Conservation (phyloP, 106 monocot genomes). For the Ottelia alismoides region DNA sequence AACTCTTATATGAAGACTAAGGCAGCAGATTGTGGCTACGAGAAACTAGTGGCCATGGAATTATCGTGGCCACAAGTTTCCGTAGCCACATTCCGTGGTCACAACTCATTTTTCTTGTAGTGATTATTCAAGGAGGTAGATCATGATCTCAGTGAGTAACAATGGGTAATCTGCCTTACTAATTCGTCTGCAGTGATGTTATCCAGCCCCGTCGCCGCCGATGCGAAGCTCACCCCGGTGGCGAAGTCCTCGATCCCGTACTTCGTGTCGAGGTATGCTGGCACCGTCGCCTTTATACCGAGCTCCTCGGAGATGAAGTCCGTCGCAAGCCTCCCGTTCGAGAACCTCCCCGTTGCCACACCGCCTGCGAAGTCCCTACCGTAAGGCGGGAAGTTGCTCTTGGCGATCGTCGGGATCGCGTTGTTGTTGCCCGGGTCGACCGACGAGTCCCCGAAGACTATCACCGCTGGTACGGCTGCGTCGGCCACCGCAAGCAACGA, state of each 20-base stretch:
- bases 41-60: too few relatives aligned
- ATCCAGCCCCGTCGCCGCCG: constrained; percentile 9
- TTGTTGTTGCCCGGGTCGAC: constrained; percentile 15
- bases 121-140: too few relatives aligned
- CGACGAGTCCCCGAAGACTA: constrained; percentile 15
- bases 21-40: too few relatives aligned
- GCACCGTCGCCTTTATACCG: constrained; percentile 1
- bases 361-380: constrained; percentile 15
- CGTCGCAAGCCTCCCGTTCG: constrained; percentile 9
- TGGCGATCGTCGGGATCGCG: too few relatives aligned
- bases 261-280: constrained; percentile 7
- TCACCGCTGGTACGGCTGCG: constrained; percentile 1
- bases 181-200: constrained; percentile 5
- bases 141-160: too few relatives aligned
- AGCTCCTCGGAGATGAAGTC: constrained; percentile 8
- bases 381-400: too few relatives aligned
- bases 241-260: constrained; percentile 8
- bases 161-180: too few relatives aligned
- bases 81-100: too few relatives aligned
- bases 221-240: constrained; percentile 10
- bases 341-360: constrained; percentile 8
- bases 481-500: background rate
- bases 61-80: too few relatives aligned
- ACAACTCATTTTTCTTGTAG: too few relatives aligned
- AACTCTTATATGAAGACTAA: too few relatives aligned